Percentiles rank a stretch among this genome's conserved stretches.
Evolutionary conservation across 2,329 filamentous ascomycete genomes (phyloP).

Genomic region (Pestalotiopsis sp.): DNA sequence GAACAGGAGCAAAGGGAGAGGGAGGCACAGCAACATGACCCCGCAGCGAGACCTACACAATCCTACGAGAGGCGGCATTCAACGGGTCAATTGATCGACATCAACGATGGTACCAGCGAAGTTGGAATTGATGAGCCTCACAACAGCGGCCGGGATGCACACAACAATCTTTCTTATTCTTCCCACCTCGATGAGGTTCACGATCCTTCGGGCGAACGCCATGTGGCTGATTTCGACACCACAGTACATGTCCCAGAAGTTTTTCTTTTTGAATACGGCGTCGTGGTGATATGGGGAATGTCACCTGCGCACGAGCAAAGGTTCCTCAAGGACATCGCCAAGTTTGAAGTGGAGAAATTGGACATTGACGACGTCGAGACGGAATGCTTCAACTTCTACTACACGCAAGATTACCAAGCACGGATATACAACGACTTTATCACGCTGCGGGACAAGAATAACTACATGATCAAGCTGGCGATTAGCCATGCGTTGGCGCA

Average conservation of each 20-base stretch:
- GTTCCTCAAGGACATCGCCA: slow-evolving; percentile 91
- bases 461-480: slow-evolving; percentile 97
- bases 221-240: slow-evolving; percentile 77
- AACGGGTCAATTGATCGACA: slow-evolving; percentile 64
- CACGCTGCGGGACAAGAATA: slow-evolving; percentile 87
- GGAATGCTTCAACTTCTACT: slow-evolving; percentile 99
- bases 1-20: slow-evolving; percentile 26
- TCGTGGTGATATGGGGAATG: slow-evolving; percentile 99
- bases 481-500: slow-evolving; percentile 96
- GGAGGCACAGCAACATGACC: not conserved
- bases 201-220: slow-evolving; percentile 24
- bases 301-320: slow-evolving; percentile 83
- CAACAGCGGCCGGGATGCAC: slow-evolving; percentile 30
- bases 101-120: slow-evolving; percentile 34
- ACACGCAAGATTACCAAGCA: slow-evolving; percentile 95
- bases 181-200: slow-evolving; percentile 33
- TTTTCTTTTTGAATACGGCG: slow-evolving; percentile 96
- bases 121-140: slow-evolving; percentile 28
- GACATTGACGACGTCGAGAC: slow-evolving; percentile 85
- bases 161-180: slow-evolving; percentile 38
- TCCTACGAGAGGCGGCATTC: slow-evolving; percentile 72
- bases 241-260: slow-evolving; percentile 90
- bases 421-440: slow-evolving; percentile 99
- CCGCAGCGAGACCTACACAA: slow-evolving; percentile 40
- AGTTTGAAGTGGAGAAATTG: slow-evolving; percentile 91